phyloP scores from a whole-genome alignment of 2,329 filamentous ascomycete genomes.

The Aspergillus awamori region DNA sequence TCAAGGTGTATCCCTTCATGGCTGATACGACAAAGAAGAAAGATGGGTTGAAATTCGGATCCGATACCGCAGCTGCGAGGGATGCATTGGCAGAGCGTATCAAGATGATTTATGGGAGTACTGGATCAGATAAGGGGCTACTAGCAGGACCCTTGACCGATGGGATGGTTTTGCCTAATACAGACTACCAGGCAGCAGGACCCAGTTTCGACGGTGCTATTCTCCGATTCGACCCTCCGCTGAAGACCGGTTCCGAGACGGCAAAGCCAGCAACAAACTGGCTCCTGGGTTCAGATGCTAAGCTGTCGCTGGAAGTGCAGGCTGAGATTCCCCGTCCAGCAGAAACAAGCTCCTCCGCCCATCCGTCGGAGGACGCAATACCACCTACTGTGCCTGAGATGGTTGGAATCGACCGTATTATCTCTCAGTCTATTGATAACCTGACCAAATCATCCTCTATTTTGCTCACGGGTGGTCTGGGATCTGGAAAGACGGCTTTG shows the following conservation, averaged over 20 bases:
- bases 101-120: slow-evolving; percentile 68
- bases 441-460: slow-evolving; percentile 86
- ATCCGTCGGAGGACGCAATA: slow-evolving; percentile 59
- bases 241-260: slow-evolving; percentile 38
- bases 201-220: slow-evolving; percentile 81
- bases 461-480: slow-evolving; percentile 82
- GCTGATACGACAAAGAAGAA: slow-evolving; percentile 57
- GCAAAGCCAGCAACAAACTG: slow-evolving; percentile 55
- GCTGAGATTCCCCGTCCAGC: slow-evolving; percentile 68
- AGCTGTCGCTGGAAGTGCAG: slow-evolving; percentile 74
- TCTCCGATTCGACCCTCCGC: slow-evolving; percentile 71
- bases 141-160: slow-evolving; percentile 86
- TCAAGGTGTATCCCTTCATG: slow-evolving; percentile 83
- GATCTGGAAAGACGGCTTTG: slow-evolving; percentile 85
- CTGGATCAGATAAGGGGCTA: slow-evolving; percentile 62
- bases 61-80: slow-evolving; percentile 79
- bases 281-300: slow-evolving; percentile 77
- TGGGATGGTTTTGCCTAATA: slow-evolving; percentile 73
- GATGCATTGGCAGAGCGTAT: slow-evolving; percentile 74
- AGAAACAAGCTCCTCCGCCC: slow-evolving; percentile 44
- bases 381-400: slow-evolving; percentile 60
- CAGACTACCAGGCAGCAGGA: slow-evolving; percentile 56
- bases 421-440: slow-evolving; percentile 73
- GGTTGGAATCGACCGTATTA: slow-evolving; percentile 80
- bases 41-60: slow-evolving; percentile 79